Evolutionary conservation across 345 rosid genomes (phyloP), one percentile per base, ranked within the genome.

Genomic region (Heritiera littoralis): DNA sequence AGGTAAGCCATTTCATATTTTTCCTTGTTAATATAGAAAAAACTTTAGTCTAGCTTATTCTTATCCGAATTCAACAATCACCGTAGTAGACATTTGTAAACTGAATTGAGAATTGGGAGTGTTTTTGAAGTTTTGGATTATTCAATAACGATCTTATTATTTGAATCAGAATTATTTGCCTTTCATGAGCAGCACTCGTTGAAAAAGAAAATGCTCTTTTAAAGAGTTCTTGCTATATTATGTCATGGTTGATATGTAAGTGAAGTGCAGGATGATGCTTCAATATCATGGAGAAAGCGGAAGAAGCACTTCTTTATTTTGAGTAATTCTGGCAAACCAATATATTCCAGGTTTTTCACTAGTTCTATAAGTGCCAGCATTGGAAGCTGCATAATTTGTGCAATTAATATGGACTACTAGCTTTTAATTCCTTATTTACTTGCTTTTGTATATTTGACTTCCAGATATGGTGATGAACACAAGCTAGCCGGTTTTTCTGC

Each of bases 401-500:
- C 8, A 51, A 64, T 38, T 41, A 52, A 17, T 35, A 28, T 54
- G 30, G 23, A 23, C 60, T 35, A 20, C 43, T 14, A 15, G 11
- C 61, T 72, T 75, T 69, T 76, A 10, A 76, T 9, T 41, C 51
- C 5, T 66, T 1, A 52, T 20, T 64, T 18, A 30, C 9, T 40
- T 60, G 56, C 54, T 82, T 7, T 66, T 60, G 35, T 23, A 23
- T 71, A 15, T 54, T 83, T 60, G 74, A 75, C 41, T 81, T 81
- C 79, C 81, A 95, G 99, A 89, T 93, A 97, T 82, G 99, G 99
- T 66, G 98, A 94, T 80, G 99, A 94, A 69, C 98, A 94, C 89
- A 97, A 92, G 86, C 94, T 97, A 48, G 99, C 98, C 20, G 99
- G 98, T 72, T 97, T 97, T 86, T 94, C 99, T 66, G 99, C 99